Evolutionary conservation across 148 eudicot species (phyloP), one percentile per base, ranked within the genome.

Genomic region (Talinum fruticosum): DNA sequence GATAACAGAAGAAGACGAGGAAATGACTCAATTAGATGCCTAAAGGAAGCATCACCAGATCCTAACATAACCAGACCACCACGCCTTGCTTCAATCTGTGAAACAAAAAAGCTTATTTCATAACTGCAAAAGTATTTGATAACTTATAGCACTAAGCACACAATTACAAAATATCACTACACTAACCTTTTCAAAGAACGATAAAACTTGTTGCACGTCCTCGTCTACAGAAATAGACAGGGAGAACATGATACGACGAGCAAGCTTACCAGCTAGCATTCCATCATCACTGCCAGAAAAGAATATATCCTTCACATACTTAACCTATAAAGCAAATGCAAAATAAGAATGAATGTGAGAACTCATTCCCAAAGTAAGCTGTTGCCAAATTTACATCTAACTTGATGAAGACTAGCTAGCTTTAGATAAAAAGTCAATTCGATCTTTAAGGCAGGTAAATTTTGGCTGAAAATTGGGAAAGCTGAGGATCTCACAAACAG

Each of bases 41-140:
- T 79, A 64, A 94, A 87, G 73, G 97, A 84, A 70, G 90, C 75
- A 79, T 87, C 88, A 75, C 75, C 76, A 12, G 81, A 84, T 35
- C 92, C 96, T 79, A 94, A 80, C 85, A 82, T 82, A 75, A 85
- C 82, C 83, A 94, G 85, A 78, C 98, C 98, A 61, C 96, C 98
- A 81, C 98, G 94, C 82, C 92, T 84, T 74, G 98, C 98, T 83
- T 89, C 93, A 57, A 91, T 87, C 98, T 94, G 79, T 74, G 23
- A 59, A 76, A 13, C 59, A 34, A 37, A 68, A 51, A 8, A 75
- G 62, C 37, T 29, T 18, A 66, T 37, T 26, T 65, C 24, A 44
- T 10, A 70, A 1, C 29, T 45, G 38, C 2, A 30, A 53, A 57
- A 32, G 10, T 14, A 45, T 18, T 36, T 6, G 30, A 66, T 5